Conservation (phyloP, 1,284 basidiomycete genomes). For the Sanghuangporus weigelae region DNA sequence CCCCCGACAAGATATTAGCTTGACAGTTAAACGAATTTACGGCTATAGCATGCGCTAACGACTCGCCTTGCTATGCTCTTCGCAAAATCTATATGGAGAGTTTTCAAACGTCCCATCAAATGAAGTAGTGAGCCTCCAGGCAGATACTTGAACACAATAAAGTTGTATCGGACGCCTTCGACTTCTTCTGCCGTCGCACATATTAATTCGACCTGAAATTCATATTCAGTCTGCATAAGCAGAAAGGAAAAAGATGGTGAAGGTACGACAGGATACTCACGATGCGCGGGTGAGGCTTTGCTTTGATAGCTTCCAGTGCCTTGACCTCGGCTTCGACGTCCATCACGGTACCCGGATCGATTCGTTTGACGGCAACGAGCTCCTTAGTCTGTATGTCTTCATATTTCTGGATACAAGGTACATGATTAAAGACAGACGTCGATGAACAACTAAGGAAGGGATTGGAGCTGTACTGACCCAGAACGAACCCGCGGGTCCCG, state of each 20-base stretch:
- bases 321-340: background rate
- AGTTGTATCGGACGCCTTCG: background rate
- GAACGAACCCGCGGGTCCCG: background rate
- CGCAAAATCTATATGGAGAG: background rate
- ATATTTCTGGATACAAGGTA: background rate
- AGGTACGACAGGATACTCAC: background rate
- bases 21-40: background rate
- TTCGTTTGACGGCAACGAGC: background rate
- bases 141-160: background rate
- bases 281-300: background rate
- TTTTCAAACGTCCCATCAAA: background rate
- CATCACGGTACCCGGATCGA: background rate
- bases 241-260: background rate
- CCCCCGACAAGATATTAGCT: background rate
- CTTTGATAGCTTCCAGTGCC: background rate
- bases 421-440: too few relatives aligned
- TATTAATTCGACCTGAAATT: background rate
- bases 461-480: background rate
- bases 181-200: background rate
- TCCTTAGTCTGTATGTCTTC: background rate
- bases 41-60: background rate
- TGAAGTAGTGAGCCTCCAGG: background rate
- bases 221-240: background rate
- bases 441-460: background rate
- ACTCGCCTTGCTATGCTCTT: background rate